Conservation (phyloP, 257 asterid species). For the Salvia miltiorrhiza region DNA sequence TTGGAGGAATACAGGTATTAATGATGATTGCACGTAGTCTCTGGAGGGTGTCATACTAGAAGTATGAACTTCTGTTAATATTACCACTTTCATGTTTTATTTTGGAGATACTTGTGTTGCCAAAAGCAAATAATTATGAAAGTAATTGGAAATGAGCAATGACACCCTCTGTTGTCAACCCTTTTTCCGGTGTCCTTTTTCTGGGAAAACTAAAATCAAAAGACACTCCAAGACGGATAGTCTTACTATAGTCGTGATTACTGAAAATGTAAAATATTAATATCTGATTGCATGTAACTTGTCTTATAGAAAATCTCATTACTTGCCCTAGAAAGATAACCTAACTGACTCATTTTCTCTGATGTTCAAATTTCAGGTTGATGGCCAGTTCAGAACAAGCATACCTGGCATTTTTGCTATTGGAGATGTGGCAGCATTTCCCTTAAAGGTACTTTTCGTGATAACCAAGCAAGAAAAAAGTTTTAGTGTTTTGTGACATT, state of each 20-base stretch:
- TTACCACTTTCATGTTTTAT: neutral
- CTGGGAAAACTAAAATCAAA: neutral
- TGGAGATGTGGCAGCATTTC: slow-evolving; percentile 97
- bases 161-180: neutral
- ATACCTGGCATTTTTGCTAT: slow-evolving; percentile 89
- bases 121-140: neutral
- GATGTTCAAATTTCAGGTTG: slow-evolving; percentile 58
- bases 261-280: neutral
- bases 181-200: neutral
- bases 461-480: neutral
- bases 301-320: neutral
- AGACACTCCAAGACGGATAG: neutral
- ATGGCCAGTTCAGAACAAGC: slow-evolving; percentile 80
- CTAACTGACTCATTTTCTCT: neutral
- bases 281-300: neutral
- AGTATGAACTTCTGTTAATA: slow-evolving; percentile 13
- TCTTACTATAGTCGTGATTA: neutral
- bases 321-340: neutral
- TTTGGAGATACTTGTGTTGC: neutral
- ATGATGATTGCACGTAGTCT: neutral
- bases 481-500: neutral
- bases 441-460: slow-evolving; percentile 63
- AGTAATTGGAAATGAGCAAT: neutral
- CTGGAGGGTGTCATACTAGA: neutral
- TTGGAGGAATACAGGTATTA: slow-evolving; percentile 86